These are phyloP conservation scores for Candida sithepensis DNA, from an alignment of 805 yeast genomes.

Conservation along the genomic window DNA sequence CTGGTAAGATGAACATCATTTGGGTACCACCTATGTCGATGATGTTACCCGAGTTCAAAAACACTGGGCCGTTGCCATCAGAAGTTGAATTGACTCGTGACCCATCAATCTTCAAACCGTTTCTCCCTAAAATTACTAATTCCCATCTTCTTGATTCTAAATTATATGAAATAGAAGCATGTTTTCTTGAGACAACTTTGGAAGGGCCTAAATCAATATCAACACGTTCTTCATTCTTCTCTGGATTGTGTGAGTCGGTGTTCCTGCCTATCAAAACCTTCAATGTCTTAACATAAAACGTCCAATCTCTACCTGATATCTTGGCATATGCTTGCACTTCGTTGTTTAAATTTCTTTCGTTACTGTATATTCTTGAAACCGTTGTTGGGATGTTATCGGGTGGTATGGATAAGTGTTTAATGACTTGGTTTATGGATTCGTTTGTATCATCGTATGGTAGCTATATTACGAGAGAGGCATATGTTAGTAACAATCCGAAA, in stretches of 20 bases:
- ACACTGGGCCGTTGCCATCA: slow-evolving; percentile 39
- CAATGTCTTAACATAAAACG: slow-evolving; percentile 82
- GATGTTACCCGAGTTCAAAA: slow-evolving; percentile 81
- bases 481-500: neutral
- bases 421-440: slow-evolving; percentile 71
- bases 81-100: slow-evolving; percentile 38
- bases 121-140: slow-evolving; percentile 76
- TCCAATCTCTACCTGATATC: slow-evolving; percentile 91
- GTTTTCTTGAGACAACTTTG: slow-evolving; percentile 91
- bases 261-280: slow-evolving; percentile 83
- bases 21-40: slow-evolving; percentile 96
- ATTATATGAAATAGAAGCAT: slow-evolving; percentile 81
- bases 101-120: slow-evolving; percentile 90
- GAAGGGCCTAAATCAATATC: slow-evolving; percentile 96
- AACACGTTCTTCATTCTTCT: slow-evolving; percentile 32
- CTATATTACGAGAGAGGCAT: slow-evolving; percentile 3
- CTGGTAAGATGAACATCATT: slow-evolving; percentile 98
- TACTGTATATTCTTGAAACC: slow-evolving; percentile 70
- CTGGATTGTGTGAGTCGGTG: slow-evolving; percentile 39
- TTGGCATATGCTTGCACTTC: slow-evolving; percentile 99
- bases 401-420: slow-evolving; percentile 66
- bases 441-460: slow-evolving; percentile 49
- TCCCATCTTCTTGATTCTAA: slow-evolving; percentile 80
- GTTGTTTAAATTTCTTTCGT: slow-evolving; percentile 60
- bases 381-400: slow-evolving; percentile 58